Percentiles rank a stretch among this genome's conserved stretches.
These are phyloP conservation scores for Schizosaccharomyces pombe DNA, from an alignment of 805 yeast species.

Conservation along the genomic window DNA sequence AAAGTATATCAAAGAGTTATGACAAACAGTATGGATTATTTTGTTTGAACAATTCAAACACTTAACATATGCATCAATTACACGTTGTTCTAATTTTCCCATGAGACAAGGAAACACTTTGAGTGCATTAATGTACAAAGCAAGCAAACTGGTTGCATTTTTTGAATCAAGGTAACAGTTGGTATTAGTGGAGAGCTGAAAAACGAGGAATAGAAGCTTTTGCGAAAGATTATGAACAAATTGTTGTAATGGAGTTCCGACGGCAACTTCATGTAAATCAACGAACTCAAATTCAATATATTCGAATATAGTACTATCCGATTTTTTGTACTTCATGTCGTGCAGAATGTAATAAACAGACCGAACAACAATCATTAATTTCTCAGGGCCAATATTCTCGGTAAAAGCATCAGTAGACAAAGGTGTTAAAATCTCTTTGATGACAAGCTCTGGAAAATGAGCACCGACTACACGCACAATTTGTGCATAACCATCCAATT, in stretches of 20 bases:
- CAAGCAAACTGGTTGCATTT: neutral
- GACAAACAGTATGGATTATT: neutral
- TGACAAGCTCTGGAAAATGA: neutral
- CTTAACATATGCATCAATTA: neutral
- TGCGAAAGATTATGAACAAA: neutral
- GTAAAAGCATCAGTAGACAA: neutral
- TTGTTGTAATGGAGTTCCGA: neutral
- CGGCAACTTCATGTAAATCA: neutral
- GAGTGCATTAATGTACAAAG: neutral
- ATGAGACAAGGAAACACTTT: neutral
- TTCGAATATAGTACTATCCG: neutral
- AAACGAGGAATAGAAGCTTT: neutral
- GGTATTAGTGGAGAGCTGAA: neutral
- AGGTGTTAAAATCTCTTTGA: neutral
- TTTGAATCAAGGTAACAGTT: neutral
- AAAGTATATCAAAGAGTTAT: neutral
- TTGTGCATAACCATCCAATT: neutral
- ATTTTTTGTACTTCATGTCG: neutral
- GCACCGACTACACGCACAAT: neutral
- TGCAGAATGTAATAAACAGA: neutral
- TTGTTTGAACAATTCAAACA: neutral
- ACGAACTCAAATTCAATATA: neutral
- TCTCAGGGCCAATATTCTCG: neutral
- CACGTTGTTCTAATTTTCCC: neutral
- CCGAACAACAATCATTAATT: neutral